phyloP scores from a whole-genome alignment of 768 basidiomycete species.

The Hygrocybe punicea region DNA sequence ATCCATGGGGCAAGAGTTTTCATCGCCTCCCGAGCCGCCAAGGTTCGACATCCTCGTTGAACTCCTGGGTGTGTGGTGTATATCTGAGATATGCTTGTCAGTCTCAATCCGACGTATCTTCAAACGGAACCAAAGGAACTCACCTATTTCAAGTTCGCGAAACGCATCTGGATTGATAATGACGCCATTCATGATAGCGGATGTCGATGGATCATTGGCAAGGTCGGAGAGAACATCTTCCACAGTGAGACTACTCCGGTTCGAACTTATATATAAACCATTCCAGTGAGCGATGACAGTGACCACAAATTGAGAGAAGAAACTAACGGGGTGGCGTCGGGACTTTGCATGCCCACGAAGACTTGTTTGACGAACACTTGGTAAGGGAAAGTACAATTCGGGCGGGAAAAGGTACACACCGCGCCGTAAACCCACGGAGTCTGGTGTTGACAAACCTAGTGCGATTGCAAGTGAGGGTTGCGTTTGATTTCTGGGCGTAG shows the following conservation, averaged over 20 bases:
- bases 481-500: neutral
- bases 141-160: neutral
- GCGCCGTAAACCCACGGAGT: neutral
- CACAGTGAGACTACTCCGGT: neutral
- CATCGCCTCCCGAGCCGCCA: too few relatives aligned
- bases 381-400: neutral
- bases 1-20: too few relatives aligned
- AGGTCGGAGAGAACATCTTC: neutral
- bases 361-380: neutral
- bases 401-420: neutral
- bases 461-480: neutral
- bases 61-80: too few relatives aligned
- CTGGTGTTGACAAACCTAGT: neutral
- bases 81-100: too few relatives aligned
- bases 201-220: neutral
- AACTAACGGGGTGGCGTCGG: neutral
- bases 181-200: neutral
- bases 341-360: neutral
- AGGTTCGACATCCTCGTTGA: too few relatives aligned
- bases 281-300: neutral
- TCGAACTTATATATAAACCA: neutral
- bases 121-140: neutral
- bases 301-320: neutral
- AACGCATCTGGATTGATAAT: neutral
- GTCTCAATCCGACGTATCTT: too few relatives aligned